Evolutionary conservation across 345 rosid genomes (phyloP).

Genomic region (Rubroshorea leprosula): DNA sequence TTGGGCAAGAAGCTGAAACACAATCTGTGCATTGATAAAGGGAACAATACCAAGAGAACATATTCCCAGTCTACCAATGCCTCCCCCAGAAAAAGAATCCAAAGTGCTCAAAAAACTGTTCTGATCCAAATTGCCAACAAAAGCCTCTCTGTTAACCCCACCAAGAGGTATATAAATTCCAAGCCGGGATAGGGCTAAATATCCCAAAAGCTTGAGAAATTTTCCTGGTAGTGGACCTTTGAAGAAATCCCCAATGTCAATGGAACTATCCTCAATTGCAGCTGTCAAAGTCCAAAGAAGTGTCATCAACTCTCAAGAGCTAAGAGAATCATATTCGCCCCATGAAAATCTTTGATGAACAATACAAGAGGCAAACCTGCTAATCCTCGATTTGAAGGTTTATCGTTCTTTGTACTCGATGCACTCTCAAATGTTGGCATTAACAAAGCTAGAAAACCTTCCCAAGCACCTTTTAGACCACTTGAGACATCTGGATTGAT

Average conservation of each 20-base stretch:
- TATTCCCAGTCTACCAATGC: conserved; percentile 93
- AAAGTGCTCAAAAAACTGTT: conserved; percentile 86
- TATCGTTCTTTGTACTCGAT: conserved; percentile 59
- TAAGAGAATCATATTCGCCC: background rate
- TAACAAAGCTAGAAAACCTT: conserved; percentile 44
- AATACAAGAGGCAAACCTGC: conserved; percentile 50
- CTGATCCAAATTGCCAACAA: conserved; percentile 86
- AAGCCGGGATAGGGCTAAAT: conserved; percentile 79
- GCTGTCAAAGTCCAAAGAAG: conserved; percentile 46
- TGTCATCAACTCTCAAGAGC: conserved; percentile 17
- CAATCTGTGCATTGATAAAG: conserved; percentile 90
- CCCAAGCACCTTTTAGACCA: conserved; percentile 50
- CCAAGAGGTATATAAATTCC: conserved; percentile 96
- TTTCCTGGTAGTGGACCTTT: conserved; percentile 91
- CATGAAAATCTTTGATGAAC: background rate
- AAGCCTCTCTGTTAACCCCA: conserved; percentile 88
- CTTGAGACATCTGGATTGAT: conserved; percentile 47
- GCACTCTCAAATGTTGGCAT: conserved; percentile 53
- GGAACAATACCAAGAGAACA: conserved; percentile 98
- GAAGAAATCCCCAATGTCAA: conserved; percentile 96
- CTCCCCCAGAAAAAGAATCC: conserved; percentile 97
- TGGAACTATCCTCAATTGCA: conserved; percentile 97
- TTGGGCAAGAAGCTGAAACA: conserved; percentile 97
- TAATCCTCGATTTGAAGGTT: conserved; percentile 63
- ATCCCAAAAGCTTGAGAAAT: conserved; percentile 82